Evolutionary conservation across 1,284 basidiomycete species (phyloP).

Genomic region (Paramarasmius palmivorus): DNA sequence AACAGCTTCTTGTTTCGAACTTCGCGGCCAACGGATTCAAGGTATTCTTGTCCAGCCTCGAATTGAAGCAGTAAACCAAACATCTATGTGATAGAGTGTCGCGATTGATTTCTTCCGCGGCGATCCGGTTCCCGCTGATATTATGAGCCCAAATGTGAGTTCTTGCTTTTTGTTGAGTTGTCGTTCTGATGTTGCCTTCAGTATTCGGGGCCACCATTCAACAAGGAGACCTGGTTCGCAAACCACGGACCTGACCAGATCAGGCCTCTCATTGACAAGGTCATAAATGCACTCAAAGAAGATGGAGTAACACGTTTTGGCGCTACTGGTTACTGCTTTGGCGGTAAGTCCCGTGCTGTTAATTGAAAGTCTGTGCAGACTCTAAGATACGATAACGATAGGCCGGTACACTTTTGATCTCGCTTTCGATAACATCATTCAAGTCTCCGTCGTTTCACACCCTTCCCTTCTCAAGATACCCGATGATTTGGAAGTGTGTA

Average conservation of each 20-base stretch:
- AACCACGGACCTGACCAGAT: conserved; percentile 47
- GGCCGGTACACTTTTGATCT: conserved; percentile 12
- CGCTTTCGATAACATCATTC: conserved; percentile 9
- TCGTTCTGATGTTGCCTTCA: conserved; percentile 6
- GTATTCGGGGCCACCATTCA: conserved; percentile 29
- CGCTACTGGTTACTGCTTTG: conserved; percentile 73
- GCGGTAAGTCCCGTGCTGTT: conserved; percentile 67
- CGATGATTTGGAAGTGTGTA: conserved; percentile 13
- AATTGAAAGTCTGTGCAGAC: conserved; percentile 58
- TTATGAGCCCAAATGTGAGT: conserved; percentile 36
- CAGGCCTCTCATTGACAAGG: conserved; percentile 57
- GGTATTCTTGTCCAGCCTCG: too few species aligned
- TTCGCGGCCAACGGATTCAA: conserved; percentile 54
- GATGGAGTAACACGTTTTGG: conserved; percentile 59
- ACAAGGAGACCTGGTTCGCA: conserved; percentile 49
- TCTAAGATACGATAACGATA: too few species aligned
- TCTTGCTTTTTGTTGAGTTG: background rate
- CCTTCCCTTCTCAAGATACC: conserved; percentile 10
- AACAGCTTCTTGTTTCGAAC: conserved; percentile 45
- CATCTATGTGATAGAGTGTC: too few species aligned
- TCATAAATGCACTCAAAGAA: conserved; percentile 56
- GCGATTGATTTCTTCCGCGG: conserved; percentile 61
- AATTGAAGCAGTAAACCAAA: too few species aligned
- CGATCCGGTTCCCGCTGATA: conserved; percentile 49
- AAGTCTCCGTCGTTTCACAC: conserved; percentile 8